These are phyloP conservation scores for Lumnitzera racemosa DNA, from an alignment of 345 rosid species.

Conservation along the genomic window DNA sequence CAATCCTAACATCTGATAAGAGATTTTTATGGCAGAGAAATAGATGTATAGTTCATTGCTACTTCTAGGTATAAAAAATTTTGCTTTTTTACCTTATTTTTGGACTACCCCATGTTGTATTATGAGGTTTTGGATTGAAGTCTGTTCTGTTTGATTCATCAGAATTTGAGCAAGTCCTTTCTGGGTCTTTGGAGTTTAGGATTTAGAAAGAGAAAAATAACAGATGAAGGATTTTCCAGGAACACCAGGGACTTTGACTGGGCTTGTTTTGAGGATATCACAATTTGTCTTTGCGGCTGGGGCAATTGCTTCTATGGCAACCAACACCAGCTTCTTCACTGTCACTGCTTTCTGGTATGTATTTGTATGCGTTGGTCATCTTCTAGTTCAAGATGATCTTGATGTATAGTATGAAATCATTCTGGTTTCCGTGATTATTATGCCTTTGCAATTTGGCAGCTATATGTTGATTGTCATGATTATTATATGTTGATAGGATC, in stretches of 20 bases:
- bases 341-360: constrained; percentile 79
- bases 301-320: constrained; percentile 62
- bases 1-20: no score
- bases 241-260: constrained; percentile 73
- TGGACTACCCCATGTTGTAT: no score
- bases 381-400: not conserved
- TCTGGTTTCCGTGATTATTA: not conserved
- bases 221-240: constrained; percentile 74
- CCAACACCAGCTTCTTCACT: constrained; percentile 47
- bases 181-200: no score
- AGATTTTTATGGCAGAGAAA: no score
- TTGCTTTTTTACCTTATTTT: no score
- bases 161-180: no score
- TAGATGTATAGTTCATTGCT: no score
- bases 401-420: not conserved
- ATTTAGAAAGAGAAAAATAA: constrained; percentile 3
- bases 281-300: constrained; percentile 73
- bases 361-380: not conserved
- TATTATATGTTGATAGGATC: no score
- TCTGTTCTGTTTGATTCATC: no score
- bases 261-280: constrained; percentile 47
- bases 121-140: no score
- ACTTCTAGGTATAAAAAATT: no score
- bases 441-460: not conserved
- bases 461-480: no score